Evolutionary conservation across 2,329 filamentous ascomycete species (phyloP), one percentile per base, ranked within the genome.

Genomic region (Conoideocrella luteorostrata): DNA sequence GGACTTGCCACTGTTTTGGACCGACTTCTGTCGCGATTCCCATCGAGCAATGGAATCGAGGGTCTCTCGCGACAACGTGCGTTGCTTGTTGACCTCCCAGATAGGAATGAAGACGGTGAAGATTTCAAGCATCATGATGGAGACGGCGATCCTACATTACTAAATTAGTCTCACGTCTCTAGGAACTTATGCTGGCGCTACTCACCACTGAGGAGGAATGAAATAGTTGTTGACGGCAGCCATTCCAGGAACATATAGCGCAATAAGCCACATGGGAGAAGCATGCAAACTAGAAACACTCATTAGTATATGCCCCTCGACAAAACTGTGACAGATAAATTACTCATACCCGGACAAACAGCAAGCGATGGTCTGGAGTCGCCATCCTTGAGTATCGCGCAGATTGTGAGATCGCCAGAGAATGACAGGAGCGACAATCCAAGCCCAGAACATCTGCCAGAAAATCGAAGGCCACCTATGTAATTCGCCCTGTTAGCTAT

Each of bases 181-280:
- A n/a, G n/a, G n/a, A n/a, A n/a, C n/a, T n/a, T n/a, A 12, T 15
- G 9, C 10, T 3, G 11, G 12, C 10, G 4, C 17, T 9, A 58
- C 73, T 58, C 60, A 80, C 79, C 81, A 85, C 57, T 80, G 74
- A 3, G 79, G 75, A 39, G 81, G 78, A 12, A 79, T 65, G 50
- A 71, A 81, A 56, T 72, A 73, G 11, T 61, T 54, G 56, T 82
- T 81, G 43, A 82, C 60, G 0, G 62, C 55, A 2, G 60, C 65
- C 65, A 82, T 74, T 7, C 51, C 66, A 5, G 75, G 71, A 3
- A 68, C 67, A 46, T 76, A 71, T 12, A 79, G 63, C 43, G 77
- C 81, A 20, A 81, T 61, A 29, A 86, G 70, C 81, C 81, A 86
- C 65, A 86, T 72, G 0, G 82, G 82, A 7, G 80, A 77, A 18